These are phyloP conservation scores for Achlya hypogyna DNA, from an alignment of 352 stramenopile genomes.

Conservation along the genomic window DNA sequence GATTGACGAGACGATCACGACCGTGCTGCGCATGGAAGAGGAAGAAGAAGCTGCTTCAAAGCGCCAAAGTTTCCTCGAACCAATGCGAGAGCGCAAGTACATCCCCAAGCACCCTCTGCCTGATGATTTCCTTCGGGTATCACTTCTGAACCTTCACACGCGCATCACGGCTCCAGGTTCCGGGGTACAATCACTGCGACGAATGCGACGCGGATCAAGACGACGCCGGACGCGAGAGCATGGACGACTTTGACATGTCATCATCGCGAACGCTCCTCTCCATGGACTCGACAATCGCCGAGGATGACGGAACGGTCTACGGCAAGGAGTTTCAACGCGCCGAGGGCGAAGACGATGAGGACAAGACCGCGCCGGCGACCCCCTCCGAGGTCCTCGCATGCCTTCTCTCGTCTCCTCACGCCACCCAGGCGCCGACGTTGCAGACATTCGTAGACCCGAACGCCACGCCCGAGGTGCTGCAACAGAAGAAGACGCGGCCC, in stretches of 20 bases:
- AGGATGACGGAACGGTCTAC: slow-evolving; percentile 77
- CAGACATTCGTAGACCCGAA: not conserved
- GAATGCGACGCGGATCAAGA: slow-evolving; percentile 30
- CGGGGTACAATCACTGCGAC: slow-evolving; percentile 25
- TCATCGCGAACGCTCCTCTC: not conserved
- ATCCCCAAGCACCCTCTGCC: slow-evolving; percentile 65
- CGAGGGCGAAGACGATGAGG: not conserved
- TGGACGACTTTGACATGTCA: slow-evolving; percentile 1
- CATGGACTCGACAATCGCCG: slow-evolving; percentile 57
- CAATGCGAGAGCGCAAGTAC: slow-evolving; percentile 20
- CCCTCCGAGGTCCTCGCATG: not conserved
- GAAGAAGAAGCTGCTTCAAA: slow-evolving; percentile 24
- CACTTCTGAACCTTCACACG: not conserved
- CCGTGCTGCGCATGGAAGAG: slow-evolving; percentile 70
- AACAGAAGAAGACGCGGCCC: slow-evolving; percentile 5
- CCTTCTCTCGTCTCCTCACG: not conserved
- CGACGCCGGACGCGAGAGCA: slow-evolving; percentile 30
- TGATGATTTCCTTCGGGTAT: slow-evolving; percentile 67
- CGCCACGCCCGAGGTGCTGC: not conserved
- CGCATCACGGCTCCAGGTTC: not conserved
- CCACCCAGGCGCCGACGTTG: not conserved
- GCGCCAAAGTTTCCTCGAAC: slow-evolving; percentile 11
- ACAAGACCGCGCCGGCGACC: not conserved
- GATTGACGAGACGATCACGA: slow-evolving; percentile 75
- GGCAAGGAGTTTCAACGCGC: slow-evolving; percentile 62